phyloP scores from a whole-genome alignment of 306 rosid genomes.

The Corylus avellana region DNA sequence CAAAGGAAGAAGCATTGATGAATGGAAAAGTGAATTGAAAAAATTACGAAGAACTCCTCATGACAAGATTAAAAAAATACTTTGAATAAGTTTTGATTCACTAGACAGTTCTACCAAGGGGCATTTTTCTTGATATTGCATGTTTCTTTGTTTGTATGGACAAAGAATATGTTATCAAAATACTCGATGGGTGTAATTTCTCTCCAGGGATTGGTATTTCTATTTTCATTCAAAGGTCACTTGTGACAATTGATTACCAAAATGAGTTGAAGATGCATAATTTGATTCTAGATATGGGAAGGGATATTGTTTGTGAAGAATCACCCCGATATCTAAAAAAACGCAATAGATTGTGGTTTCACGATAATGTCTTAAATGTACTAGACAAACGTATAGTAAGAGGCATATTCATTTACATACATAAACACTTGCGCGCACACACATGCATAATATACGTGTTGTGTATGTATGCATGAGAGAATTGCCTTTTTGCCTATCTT shows the following conservation, averaged over 20 bases:
- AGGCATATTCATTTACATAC: neutral
- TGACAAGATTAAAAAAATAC: constrained; percentile 24
- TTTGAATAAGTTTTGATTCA: constrained; percentile 29
- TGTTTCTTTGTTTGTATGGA: constrained; percentile 42
- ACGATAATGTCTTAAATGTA: neutral
- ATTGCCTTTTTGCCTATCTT: too few species aligned
- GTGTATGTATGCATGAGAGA: too few species aligned
- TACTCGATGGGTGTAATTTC: constrained; percentile 32
- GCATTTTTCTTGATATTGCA: constrained; percentile 43
- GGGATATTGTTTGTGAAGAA: constrained; percentile 28
- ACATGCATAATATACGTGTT: too few species aligned
- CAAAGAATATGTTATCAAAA: neutral
- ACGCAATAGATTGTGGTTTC: constrained; percentile 26
- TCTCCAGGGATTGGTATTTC: constrained; percentile 33
- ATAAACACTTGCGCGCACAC: too few species aligned
- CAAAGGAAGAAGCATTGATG: neutral
- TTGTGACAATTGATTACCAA: constrained; percentile 15
- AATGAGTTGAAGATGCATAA: constrained; percentile 26
- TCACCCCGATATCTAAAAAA: constrained; percentile 9
- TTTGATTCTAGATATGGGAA: constrained; percentile 43
- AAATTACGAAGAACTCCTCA: constrained; percentile 32
- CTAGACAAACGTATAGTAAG: neutral
- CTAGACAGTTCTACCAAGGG: constrained; percentile 7
- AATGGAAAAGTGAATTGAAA: constrained; percentile 33
- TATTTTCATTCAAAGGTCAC: constrained; percentile 29